phyloP scores from a whole-genome alignment of 2,329 filamentous ascomycete genomes.

The Scedosporium dehoogii region DNA sequence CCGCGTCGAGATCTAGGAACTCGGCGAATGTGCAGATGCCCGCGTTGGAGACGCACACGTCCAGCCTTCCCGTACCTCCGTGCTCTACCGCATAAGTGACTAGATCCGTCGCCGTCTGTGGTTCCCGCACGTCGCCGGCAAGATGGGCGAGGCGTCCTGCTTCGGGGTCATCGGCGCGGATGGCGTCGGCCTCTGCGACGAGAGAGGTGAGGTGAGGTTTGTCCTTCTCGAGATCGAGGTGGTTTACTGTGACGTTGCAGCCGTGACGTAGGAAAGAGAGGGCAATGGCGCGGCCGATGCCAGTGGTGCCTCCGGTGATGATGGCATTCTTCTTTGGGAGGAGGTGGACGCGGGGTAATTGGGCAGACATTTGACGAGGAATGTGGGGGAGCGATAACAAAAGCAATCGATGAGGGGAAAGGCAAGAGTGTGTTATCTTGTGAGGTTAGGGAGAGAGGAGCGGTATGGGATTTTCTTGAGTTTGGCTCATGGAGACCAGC shows the following conservation, averaged over 20 bases:
- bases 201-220: conserved; percentile 41
- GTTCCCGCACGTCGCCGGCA: conserved; percentile 66
- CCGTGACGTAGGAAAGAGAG: conserved; percentile 71
- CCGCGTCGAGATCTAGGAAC: conserved; percentile 63
- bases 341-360: conserved; percentile 40
- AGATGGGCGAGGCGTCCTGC: conserved; percentile 54
- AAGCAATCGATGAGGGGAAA: not conserved
- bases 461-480: too few species aligned
- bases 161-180: conserved; percentile 31
- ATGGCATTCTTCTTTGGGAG: conserved; percentile 69
- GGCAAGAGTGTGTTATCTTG: not conserved
- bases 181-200: conserved; percentile 36
- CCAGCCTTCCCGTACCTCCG: conserved; percentile 47
- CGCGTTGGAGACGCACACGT: conserved; percentile 81
- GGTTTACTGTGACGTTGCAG: conserved; percentile 70
- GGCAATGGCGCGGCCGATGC: conserved; percentile 78
- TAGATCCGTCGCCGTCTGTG: conserved; percentile 59
- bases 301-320: conserved; percentile 79
- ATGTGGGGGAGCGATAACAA: not conserved
- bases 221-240: conserved; percentile 53
- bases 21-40: conserved; percentile 83
- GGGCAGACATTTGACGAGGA: not conserved
- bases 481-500: not conserved
- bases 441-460: too few species aligned
- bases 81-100: conserved; percentile 54